These are phyloP conservation scores for Alternaria hordeiaustralica DNA, from an alignment of 2,329 filamentous ascomycete genomes.

Conservation along the genomic window DNA sequence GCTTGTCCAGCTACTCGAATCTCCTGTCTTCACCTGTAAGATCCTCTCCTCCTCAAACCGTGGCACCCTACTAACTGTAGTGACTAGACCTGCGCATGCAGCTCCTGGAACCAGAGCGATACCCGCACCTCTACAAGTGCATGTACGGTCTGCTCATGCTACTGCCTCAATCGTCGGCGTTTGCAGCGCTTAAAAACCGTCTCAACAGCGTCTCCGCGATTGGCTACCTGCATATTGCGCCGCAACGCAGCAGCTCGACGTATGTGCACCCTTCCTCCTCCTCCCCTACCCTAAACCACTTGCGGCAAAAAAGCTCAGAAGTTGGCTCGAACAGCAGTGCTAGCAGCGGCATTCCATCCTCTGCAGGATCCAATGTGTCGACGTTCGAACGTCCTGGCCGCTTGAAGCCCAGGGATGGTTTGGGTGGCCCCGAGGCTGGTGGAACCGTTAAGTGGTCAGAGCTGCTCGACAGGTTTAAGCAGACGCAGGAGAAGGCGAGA, in stretches of 20 bases:
- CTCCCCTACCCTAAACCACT: conserved; percentile 47
- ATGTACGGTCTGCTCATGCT: conserved; percentile 97
- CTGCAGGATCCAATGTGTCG: conserved; percentile 32
- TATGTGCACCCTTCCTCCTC: conserved; percentile 60
- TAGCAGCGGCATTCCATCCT: conserved; percentile 24
- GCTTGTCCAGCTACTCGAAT: conserved; percentile 93
- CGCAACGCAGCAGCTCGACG: conserved; percentile 68
- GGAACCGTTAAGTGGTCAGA: conserved; percentile 87
- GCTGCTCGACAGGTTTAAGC: conserved; percentile 91
- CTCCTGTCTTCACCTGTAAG: conserved; percentile 95
- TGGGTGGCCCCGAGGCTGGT: conserved; percentile 64
- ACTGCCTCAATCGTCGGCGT: conserved; percentile 95
- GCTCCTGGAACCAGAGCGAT: conserved; percentile 91
- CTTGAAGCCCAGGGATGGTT: conserved; percentile 68
- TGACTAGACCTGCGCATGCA: conserved; percentile 84
- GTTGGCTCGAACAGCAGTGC: conserved; percentile 41
- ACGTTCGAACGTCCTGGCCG: conserved; percentile 64
- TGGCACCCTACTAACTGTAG: conserved; percentile 3
- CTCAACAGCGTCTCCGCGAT: conserved; percentile 97
- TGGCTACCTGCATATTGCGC: conserved; percentile 86
- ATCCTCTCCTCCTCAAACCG: conserved; percentile 4
- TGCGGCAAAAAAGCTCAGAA: conserved; percentile 52
- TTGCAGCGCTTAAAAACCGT: conserved; percentile 94
- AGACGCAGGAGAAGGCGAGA: conserved; percentile 84
- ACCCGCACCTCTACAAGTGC: conserved; percentile 95